Evolutionary conservation across 306 rosid species (phyloP).

Genomic region (Oemleria cerasiformis): DNA sequence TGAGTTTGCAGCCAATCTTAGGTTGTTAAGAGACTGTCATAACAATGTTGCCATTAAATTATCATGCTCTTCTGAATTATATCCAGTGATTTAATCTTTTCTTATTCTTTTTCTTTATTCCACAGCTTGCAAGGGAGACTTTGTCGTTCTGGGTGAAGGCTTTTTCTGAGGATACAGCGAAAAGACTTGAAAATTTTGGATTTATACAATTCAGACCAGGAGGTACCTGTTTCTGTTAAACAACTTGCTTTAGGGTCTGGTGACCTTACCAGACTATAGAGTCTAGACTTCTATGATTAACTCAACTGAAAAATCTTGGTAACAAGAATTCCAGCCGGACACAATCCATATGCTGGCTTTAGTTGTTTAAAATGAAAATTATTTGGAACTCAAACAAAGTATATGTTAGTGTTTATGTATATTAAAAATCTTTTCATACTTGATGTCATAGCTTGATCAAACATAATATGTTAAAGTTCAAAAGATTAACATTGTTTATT

Average conservation of each 20-base stretch:
- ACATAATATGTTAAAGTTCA: neutral
- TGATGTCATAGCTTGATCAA: conserved; percentile 3
- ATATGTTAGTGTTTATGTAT: neutral
- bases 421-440: neutral
- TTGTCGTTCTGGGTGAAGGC: conserved; percentile 99
- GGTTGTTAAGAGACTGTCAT: neutral
- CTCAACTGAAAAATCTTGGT: neutral
- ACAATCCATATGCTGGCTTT: neutral
- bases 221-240: conserved; percentile 53
- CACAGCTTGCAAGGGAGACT: conserved; percentile 97
- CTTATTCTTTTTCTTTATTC: conserved; percentile 1
- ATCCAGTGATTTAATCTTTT: conserved; percentile 14
- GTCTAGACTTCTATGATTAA: neutral
- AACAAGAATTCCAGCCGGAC: neutral
- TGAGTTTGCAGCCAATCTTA: neutral
- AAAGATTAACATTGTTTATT: conserved; percentile 9
- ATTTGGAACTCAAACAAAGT: conserved; percentile 7
- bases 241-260: neutral
- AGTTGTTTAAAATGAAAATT: conserved; percentile 2
- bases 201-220: conserved; percentile 99
- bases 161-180: conserved; percentile 97
- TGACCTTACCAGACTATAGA: neutral
- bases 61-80: neutral
- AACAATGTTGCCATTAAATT: conserved; percentile 2
- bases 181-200: conserved; percentile 96